These are phyloP conservation scores for Colletotrichum sansevieriae DNA, from an alignment of 2,329 filamentous ascomycete genomes.

Conservation along the genomic window DNA sequence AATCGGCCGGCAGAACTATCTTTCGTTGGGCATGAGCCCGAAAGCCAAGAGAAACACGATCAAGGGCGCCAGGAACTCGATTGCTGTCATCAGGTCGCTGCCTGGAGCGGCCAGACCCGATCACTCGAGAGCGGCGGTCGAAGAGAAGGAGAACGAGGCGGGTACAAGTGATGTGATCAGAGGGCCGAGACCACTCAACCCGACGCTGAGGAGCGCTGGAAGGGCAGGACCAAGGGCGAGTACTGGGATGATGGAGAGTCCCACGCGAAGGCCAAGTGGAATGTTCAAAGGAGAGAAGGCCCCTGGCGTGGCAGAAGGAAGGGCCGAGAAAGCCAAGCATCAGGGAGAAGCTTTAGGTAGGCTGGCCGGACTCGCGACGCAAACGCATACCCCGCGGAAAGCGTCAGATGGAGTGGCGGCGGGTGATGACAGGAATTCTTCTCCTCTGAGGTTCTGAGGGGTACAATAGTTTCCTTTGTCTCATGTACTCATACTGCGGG, in stretches of 20 bases:
- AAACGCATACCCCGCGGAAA: constrained; percentile 58
- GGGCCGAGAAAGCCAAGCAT: background rate
- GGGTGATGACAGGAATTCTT: constrained; percentile 9
- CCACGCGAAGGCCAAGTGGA: background rate
- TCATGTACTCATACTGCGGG: background rate
- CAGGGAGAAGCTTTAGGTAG: constrained; percentile 48
- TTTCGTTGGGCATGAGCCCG: constrained; percentile 47
- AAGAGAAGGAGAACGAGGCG: constrained; percentile 37
- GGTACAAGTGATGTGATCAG: constrained; percentile 5
- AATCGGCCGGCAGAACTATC: constrained; percentile 60
- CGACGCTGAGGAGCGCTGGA: constrained; percentile 21
- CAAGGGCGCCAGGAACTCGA: constrained; percentile 26
- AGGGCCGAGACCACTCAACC: constrained; percentile 19
- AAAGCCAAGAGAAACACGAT: constrained; percentile 31
- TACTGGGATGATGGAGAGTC: constrained; percentile 4
- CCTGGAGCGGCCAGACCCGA: constrained; percentile 16
- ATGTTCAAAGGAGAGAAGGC: too few relatives aligned
- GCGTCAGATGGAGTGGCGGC: constrained; percentile 50
- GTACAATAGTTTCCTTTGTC: constrained; percentile 33
- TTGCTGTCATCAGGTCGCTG: constrained; percentile 25
- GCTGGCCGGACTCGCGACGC: constrained; percentile 55
- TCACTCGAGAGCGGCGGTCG: background rate
- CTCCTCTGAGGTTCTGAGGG: constrained; percentile 48
- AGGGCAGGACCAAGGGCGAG: constrained; percentile 5
- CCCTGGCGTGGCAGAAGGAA: background rate